Base-by-base conservation (phyloP, 768 basidiomycete genomes). In the Boletus edulis region DNA sequence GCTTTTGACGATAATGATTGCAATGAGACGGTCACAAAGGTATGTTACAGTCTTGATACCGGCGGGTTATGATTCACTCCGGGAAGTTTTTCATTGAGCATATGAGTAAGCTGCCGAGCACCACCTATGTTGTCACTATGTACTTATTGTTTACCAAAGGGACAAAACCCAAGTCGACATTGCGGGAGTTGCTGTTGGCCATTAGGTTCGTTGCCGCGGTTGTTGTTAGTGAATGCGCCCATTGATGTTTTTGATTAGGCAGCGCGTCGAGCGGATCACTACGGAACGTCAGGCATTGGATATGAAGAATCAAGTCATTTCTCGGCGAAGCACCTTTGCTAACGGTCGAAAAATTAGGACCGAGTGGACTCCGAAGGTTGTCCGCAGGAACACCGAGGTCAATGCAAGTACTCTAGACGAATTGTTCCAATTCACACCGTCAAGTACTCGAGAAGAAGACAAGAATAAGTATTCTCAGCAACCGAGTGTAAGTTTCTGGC, bases 41-140 rank as follows among this genome's bases (percentile, higher is more conserved):
- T 65, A 47, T 8, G 59, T 46, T 15, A 5, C 18, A 6, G 15
- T 34, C 22, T 14, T 31, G 9, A 47, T 10, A 29, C 4, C 11
- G 15, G 18, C 42, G 20, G 45, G 34, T 24, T 40, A 20, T 35
- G 6, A 18, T 49, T 55, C 34, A 69, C 31, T 6, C 51, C 2
- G n/a, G 5, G 5, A 46, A 69, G 69, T 69, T 71, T 49, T 69
- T 69, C 12, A 49, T 71, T 10, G 62, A 67, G 14, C 65, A 64
- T 32, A 46, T 69, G 27, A 58, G 67, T 69, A 41, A 59, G 69
- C 29, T 40, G n/a, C 18, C 7, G 6, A 50, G 7, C 4, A 31
- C 2, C 4, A 31, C 2, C 14, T 43, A 2, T 20, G 12, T 10
- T 14, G 8, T 49, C 13, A n/a, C 13, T 10, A n/a, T 31, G 14